Evolutionary conservation across 208 protist genomes (phyloP).

Genomic region (Acanthamoeba healyi): DNA sequence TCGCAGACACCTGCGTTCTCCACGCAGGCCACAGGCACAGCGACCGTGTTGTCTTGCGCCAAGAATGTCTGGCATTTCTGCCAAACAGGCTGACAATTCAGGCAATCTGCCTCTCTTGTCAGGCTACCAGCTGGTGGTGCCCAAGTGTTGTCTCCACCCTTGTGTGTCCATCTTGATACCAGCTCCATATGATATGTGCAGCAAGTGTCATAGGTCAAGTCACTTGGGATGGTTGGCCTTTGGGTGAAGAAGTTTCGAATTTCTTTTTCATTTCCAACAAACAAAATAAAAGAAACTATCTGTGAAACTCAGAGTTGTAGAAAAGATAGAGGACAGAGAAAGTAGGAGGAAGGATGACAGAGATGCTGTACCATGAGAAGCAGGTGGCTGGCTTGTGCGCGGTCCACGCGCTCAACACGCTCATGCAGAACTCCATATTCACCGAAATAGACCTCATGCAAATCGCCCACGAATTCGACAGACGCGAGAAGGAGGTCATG

Average conservation of each 20-base stretch:
- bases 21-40: too few species aligned
- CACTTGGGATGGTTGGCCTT: too few species aligned
- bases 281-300: not conserved
- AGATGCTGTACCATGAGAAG: slow-evolving; percentile 75
- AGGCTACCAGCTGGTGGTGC: too few species aligned
- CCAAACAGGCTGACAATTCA: not conserved
- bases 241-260: too few species aligned
- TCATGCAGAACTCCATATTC: slow-evolving; percentile 57
- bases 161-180: too few species aligned
- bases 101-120: not conserved
- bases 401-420: slow-evolving; percentile 74
- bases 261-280: too few species aligned
- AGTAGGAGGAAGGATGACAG: not conserved
- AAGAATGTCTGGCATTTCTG: not conserved
- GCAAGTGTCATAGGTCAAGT: too few species aligned
- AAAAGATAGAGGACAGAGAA: too few species aligned
- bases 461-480: slow-evolving; percentile 71
- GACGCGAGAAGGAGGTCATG: slow-evolving; percentile 51
- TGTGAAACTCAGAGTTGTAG: not conserved
- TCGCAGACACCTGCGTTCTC: too few species aligned
- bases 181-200: too few species aligned
- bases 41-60: not conserved
- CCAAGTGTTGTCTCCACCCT: too few species aligned
- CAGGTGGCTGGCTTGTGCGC: slow-evolving; percentile 74
- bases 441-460: slow-evolving; percentile 74